Base-by-base conservation (phyloP, 306 rosid species). In the Rosa lucieae region DNA sequence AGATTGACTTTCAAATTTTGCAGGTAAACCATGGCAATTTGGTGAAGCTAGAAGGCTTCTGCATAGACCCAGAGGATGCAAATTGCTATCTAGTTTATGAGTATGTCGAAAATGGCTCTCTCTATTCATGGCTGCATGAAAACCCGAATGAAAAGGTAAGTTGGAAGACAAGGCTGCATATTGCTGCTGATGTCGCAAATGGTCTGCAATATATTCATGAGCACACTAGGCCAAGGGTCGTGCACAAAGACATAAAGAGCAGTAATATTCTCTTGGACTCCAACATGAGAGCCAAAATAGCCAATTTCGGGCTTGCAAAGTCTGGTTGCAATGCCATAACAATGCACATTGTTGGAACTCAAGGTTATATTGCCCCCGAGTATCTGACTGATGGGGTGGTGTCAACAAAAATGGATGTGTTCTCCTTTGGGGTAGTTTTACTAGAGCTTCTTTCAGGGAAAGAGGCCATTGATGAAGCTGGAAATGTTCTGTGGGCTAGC, bases 271-370 rank as follows among this genome's bases (percentile, higher is more conserved):
- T 95, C 68, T 77, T 95, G 53, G 99, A 95, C 74, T 56, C 86
- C 9, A 90, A 80, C 90, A 91, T 87, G 91, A 83, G 99, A 74
- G 99, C 97, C 79, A 95, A 93, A 78, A 95, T 95, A 56, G 99
- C 99, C 48, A 95, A 95, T 61, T 95, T 95, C 32, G 98, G 99
- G 4, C 82, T 92, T 0, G 99, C 99, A 8, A 95, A 95, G 73
- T 88, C 93, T 0, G 99, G 98, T 69, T 86, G 89, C 83, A 95
- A 95, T 40, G 99, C 98, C 75, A 95, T 95, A 18, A 95, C 99
- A 8, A 95, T 91, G 98, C 99, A 93, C 85, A 93, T 95, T 32
- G 98, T 95, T 20, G 99, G 98, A 21, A 92, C 99, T 59, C 99
- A 92, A 81, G 99, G 99, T 47, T 95, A 95, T 58, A 95, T 95